Evolutionary conservation across 2,329 filamentous ascomycete species (phyloP).

Genomic region (Sordariomycetes sp.): DNA sequence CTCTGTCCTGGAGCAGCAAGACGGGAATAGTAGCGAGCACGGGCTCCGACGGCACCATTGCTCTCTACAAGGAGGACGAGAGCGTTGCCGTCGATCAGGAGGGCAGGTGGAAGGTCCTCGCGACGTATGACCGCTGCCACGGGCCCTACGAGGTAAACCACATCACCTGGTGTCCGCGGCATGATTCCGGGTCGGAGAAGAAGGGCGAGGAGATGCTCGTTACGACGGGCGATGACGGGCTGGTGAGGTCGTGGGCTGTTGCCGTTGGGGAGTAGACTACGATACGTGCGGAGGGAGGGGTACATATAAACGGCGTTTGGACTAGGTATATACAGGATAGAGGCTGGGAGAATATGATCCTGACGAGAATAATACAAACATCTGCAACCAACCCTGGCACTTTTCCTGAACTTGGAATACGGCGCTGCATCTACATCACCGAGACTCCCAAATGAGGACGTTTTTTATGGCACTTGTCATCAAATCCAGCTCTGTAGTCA

Average conservation of each 20-base stretch:
- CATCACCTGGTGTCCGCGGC: constrained; percentile 71
- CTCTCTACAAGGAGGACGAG: constrained; percentile 57
- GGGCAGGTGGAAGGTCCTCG: constrained; percentile 57
- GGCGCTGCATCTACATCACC: background rate
- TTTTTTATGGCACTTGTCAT: too few species aligned
- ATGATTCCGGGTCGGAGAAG: constrained; percentile 47
- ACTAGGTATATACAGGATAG: background rate
- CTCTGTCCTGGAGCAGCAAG: constrained; percentile 67
- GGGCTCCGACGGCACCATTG: constrained; percentile 73
- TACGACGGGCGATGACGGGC: constrained; percentile 84
- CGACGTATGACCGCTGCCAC: constrained; percentile 61
- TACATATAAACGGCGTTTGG: background rate
- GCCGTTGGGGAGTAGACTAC: background rate
- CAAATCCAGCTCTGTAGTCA: too few species aligned
- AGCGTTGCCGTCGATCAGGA: constrained; percentile 9
- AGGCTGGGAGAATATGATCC: background rate
- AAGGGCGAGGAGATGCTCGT: constrained; percentile 70
- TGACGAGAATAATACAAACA: background rate
- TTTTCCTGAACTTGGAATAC: background rate
- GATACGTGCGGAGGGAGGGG: background rate
- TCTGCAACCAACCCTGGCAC: background rate
- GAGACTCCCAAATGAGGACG: too few species aligned
- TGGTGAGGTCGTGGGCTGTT: constrained; percentile 62
- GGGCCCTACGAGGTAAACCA: constrained; percentile 94
- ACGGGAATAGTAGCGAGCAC: constrained; percentile 75